Conservation (phyloP, 1,284 basidiomycete genomes). For the Dichomitus squalens region DNA sequence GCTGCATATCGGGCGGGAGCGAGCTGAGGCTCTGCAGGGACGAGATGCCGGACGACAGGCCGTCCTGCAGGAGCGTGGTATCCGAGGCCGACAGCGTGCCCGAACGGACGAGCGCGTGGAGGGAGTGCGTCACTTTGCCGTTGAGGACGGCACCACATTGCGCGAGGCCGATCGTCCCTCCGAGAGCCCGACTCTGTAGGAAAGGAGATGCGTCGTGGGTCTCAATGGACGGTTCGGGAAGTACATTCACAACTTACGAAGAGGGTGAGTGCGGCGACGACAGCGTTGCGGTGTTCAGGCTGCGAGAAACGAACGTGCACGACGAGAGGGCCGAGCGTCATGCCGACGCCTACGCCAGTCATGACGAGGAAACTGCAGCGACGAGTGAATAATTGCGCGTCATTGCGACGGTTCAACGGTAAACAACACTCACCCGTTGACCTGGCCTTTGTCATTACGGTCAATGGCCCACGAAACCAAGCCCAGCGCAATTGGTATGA, state of each 20-base stretch:
- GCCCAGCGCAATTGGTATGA: slow-evolving; percentile 44
- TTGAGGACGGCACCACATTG: slow-evolving; percentile 52
- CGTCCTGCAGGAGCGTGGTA: slow-evolving; percentile 28
- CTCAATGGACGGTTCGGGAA: neutral
- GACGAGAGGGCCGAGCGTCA: slow-evolving; percentile 41
- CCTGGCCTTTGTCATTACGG: slow-evolving; percentile 33
- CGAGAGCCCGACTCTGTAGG: slow-evolving; percentile 46
- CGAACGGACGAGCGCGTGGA: slow-evolving; percentile 31
- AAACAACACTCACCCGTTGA: slow-evolving; percentile 39
- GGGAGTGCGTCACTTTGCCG: slow-evolving; percentile 40
- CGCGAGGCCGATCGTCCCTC: slow-evolving; percentile 53
- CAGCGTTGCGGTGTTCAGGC: slow-evolving; percentile 39
- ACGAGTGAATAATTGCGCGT: neutral
- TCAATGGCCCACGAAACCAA: slow-evolving; percentile 46
- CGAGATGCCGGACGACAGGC: slow-evolving; percentile 26
- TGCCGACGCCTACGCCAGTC: slow-evolving; percentile 46
- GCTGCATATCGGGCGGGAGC: slow-evolving; percentile 39
- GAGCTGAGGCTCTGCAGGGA: slow-evolving; percentile 39
- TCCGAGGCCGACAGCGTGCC: slow-evolving; percentile 34
- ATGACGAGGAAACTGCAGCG: slow-evolving; percentile 46
- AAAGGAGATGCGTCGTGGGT: neutral
- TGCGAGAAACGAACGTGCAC: slow-evolving; percentile 51
- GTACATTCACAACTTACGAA: slow-evolving; percentile 39
- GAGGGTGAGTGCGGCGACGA: slow-evolving; percentile 44
- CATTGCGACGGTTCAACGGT: neutral